phyloP scores from a whole-genome alignment of 768 basidiomycete genomes.

The Fistulinella prunicolor region DNA sequence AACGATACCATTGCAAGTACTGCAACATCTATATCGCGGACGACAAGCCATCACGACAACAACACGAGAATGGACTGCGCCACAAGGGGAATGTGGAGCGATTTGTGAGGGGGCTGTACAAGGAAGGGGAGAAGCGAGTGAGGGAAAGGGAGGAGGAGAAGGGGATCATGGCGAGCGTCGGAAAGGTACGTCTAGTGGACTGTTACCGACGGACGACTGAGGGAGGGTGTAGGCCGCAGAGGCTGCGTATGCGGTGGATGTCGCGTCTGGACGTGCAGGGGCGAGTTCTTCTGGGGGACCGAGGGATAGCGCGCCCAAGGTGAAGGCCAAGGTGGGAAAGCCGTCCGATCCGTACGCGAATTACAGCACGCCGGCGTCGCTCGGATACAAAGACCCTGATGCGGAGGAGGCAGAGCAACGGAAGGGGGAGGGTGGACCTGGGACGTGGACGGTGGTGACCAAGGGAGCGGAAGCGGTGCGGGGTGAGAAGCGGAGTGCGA shows the following conservation, averaged over 20 bases:
- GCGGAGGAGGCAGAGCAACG: conserved; percentile 63
- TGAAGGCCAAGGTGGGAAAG: conserved; percentile 45
- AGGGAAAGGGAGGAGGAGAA: conserved; percentile 83
- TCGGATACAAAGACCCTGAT: conserved; percentile 80
- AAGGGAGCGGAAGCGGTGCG: conserved; percentile 9
- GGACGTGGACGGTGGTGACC: conserved; percentile 72
- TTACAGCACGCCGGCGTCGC: conserved; percentile 83
- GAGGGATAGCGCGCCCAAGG: conserved; percentile 17
- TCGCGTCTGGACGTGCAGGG: conserved; percentile 60
- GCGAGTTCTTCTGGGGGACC: conserved; percentile 11
- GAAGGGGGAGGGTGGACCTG: conserved; percentile 64
- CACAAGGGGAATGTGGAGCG: conserved; percentile 95
- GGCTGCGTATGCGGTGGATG: conserved; percentile 75
- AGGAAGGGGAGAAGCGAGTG: conserved; percentile 84
- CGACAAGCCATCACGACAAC: conserved; percentile 86
- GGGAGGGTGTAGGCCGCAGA: conserved; percentile 58
- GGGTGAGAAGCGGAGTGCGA: conserved; percentile 32
- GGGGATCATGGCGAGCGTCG: conserved; percentile 81
- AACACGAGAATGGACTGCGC: conserved; percentile 90
- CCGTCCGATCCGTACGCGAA: conserved; percentile 70
- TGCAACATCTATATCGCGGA: conserved; percentile 97
- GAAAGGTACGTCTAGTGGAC: conserved; percentile 49
- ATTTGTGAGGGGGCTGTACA: conserved; percentile 90
- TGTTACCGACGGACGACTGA: neutral
- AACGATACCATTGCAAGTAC: conserved; percentile 94